A percentile compares a stretch with the other conserved stretches of the same genome.
phyloP scores from a whole-genome alignment of 306 rosid species.

The Rubus idaeus region DNA sequence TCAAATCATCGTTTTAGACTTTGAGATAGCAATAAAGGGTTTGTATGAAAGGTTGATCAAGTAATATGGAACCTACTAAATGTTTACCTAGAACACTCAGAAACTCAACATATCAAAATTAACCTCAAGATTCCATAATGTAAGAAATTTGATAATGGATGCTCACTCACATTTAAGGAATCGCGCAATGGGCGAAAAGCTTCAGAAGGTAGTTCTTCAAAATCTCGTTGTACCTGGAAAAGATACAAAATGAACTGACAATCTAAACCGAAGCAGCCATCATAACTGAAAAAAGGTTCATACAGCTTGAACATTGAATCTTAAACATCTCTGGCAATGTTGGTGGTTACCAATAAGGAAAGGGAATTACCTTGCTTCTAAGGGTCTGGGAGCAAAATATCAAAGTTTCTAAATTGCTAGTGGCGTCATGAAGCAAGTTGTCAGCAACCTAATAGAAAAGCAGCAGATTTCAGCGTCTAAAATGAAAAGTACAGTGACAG shows the following conservation, averaged over 20 bases:
- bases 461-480: constrained; percentile 10
- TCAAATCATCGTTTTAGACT: not conserved
- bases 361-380: constrained; percentile 80
- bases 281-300: constrained; percentile 17
- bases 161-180: constrained; percentile 89
- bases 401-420: constrained; percentile 92
- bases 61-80: constrained; percentile 1
- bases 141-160: constrained; percentile 21
- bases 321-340: not conserved
- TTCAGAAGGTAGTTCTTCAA: constrained; percentile 92
- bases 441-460: constrained; percentile 76
- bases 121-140: constrained; percentile 17
- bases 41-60: not conserved
- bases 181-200: constrained; percentile 94
- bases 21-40: not conserved
- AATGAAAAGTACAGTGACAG: constrained; percentile 8
- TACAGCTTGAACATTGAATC: not conserved
- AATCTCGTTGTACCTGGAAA: constrained; percentile 87
- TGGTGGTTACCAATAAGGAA: constrained; percentile 2
- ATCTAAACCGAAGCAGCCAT: constrained; percentile 28
- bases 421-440: constrained; percentile 91
- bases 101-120: not conserved
- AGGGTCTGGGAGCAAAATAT: constrained; percentile 98
- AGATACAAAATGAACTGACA: constrained; percentile 29
- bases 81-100: not conserved